Evolutionary conservation across 148 eudicot species (phyloP), one percentile per base, ranked within the genome.

Genomic region (Polygonum maritimum): DNA sequence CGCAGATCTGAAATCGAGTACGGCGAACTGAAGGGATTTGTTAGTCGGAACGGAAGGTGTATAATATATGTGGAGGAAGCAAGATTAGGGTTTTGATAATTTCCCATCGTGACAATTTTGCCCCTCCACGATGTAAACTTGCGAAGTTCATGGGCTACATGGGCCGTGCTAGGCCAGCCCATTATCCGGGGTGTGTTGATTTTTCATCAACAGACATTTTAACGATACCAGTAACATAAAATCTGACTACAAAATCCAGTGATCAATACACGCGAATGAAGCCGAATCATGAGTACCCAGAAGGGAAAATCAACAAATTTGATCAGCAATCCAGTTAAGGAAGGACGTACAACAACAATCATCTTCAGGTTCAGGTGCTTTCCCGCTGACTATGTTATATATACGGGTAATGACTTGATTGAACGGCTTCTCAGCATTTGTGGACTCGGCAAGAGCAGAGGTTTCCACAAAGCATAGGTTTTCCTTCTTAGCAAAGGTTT

Each of bases 401-500:
- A 82, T 82, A 48, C 79, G 85, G 57, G 82, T 73, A 8, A 82
- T 77, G 14, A 79, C 85, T 76, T 82, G 82, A 18, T 82, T 82
- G 74, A 82, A 82, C 19, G 82, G 74, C 62, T 82, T 82, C 77
- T 82, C 84, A 10, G 79, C 84, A 58, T 82, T 79, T 45, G 76
- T n/a, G 31, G 85, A 79, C 77, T 82, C 82, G 3, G 7, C 44
- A 1, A 79, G 82, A 51, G 85, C 85, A 76, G 85, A 83, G 18
- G 74, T 71, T 18, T 71, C 74, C 74, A 72, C 21, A 36, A 72
- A 72, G 75, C 7, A 72, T 21, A 51, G 80, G 40, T 48, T 80
- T 67, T 83, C 83, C 55, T 35, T 83, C 41, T 83, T 83, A 45
- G 83, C 86, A 73, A 83, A 83, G 41, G 83, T 74, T 75, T 78